Evolutionary conservation across 2,329 filamentous ascomycete genomes (phyloP), one percentile per base, ranked within the genome.

Genomic region (Colletotrichum tabaci): DNA sequence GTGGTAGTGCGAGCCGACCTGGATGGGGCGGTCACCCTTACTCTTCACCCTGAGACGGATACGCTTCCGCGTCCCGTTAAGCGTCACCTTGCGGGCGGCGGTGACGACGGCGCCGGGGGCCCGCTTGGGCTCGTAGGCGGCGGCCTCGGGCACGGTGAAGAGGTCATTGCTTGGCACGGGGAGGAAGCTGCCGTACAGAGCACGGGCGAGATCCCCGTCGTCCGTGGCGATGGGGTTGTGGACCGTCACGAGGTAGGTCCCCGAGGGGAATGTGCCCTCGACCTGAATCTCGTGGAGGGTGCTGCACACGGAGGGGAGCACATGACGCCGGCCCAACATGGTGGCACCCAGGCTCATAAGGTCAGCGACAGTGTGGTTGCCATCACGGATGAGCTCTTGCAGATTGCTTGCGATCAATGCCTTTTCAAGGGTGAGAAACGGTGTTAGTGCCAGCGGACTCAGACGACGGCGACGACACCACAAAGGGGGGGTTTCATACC

Each of bases 371-470:
- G 89, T 93, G 84, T 98, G 94, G 76, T 93, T 91, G 80, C 96
- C 96, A 96, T 98, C 96, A 81, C 96, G 95, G 81, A 98, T 97
- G 77, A 98, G 92, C 88, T 98, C 96, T 82, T 98, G 96, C 61
- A 98, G 88, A 81, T 95, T 95, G 80, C 90, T 95, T 73, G 95
- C 92, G 78, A 98, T 97, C 75, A 95, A 88, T 38, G 92, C 93
- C 91, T 93, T 23, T 23, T 38, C 35, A 10, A 38, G 61, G 26
- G 18, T 58, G 58, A 21, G 9, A 50, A 38, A 10, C 35, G 8
- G 26, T 73, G 71, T 74, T 66, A 74, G 65, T 61, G 64, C 30
- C 46, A 8, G 49, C 30, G 21, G 23, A 10, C 21, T 47, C n/a
- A n/a, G 3, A 53, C 23, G 8, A 7, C 23, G 30, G 16, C 38